These are phyloP conservation scores for Curvularia spicifera DNA, from an alignment of 2,329 filamentous ascomycete genomes.

Conservation along the genomic window DNA sequence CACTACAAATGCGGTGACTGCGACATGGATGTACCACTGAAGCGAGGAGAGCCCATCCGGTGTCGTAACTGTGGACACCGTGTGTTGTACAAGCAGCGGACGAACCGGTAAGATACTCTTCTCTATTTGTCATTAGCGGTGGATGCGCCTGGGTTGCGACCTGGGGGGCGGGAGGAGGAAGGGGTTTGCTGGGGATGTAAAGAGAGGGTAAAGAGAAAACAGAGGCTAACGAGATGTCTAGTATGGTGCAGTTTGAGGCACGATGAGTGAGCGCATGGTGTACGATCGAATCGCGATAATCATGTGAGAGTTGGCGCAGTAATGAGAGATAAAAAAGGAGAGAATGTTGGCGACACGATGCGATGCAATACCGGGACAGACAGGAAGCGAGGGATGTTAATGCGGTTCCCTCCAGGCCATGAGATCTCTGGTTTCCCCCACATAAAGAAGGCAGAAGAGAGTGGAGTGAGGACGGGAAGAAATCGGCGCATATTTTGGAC, in stretches of 20 bases:
- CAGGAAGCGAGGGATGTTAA: background rate
- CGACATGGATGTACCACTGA: constrained; percentile 75
- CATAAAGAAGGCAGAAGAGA: background rate
- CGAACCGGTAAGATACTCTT: constrained; percentile 76
- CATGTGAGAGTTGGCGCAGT: background rate
- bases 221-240: constrained; percentile 28
- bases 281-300: background rate
- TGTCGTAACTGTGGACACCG: constrained; percentile 94
- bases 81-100: constrained; percentile 96
- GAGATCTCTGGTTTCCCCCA: too few species aligned
- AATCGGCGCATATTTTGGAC: too few species aligned
- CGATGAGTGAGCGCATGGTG: constrained; percentile 59
- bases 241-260: constrained; percentile 99
- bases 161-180: too few species aligned
- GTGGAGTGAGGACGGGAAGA: background rate
- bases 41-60: constrained; percentile 79
- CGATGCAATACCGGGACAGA: background rate
- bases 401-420: background rate
- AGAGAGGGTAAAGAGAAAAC: background rate
- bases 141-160: too few species aligned
- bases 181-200: too few species aligned
- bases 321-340: background rate
- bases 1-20: constrained; percentile 78
- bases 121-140: too few species aligned
- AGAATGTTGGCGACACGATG: background rate